Evolutionary conservation across 225 moss, liverwort and hornwort genomes (phyloP).

Genomic region (Ulota crispa): DNA sequence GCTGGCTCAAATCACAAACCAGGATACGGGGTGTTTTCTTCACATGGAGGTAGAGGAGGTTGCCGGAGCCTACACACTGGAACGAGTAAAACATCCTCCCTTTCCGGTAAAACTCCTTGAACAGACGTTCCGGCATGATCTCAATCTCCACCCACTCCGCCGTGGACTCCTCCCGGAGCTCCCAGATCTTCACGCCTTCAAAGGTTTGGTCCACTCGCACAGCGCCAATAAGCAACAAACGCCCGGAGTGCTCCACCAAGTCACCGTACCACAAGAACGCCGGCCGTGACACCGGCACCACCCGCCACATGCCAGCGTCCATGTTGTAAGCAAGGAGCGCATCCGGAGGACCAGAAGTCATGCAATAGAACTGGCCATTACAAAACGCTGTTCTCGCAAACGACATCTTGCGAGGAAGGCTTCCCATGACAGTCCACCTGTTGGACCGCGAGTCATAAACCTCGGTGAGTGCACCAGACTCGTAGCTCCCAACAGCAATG

Average conservation of each 20-base stretch:
- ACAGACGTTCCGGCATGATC: constrained; percentile 57
- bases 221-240: constrained; percentile 47
- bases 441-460: constrained; percentile 51
- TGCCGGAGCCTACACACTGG: constrained; percentile 60
- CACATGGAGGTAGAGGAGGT: constrained; percentile 57
- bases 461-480: constrained; percentile 61
- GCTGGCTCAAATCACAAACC: constrained; percentile 46
- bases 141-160: constrained; percentile 53
- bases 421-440: constrained; percentile 44
- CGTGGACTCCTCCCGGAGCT: constrained; percentile 34
- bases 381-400: constrained; percentile 61
- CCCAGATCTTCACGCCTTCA: constrained; percentile 64
- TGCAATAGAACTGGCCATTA: constrained; percentile 55
- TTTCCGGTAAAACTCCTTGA: constrained; percentile 57
- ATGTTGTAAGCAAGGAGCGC: constrained; percentile 56
- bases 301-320: constrained; percentile 44
- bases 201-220: constrained; percentile 56
- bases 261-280: constrained; percentile 61
- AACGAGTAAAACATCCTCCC: constrained; percentile 68
- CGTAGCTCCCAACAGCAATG: constrained; percentile 63
- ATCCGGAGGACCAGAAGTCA: constrained; percentile 65
- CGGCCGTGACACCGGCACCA: constrained; percentile 51
- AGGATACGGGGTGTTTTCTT: constrained; percentile 59
- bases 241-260: constrained; percentile 47
- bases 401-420: constrained; percentile 63